Percentiles rank a stretch among this genome's conserved stretches.
phyloP scores from a whole-genome alignment of 1,284 basidiomycete genomes.

The Ustilago nuda region DNA sequence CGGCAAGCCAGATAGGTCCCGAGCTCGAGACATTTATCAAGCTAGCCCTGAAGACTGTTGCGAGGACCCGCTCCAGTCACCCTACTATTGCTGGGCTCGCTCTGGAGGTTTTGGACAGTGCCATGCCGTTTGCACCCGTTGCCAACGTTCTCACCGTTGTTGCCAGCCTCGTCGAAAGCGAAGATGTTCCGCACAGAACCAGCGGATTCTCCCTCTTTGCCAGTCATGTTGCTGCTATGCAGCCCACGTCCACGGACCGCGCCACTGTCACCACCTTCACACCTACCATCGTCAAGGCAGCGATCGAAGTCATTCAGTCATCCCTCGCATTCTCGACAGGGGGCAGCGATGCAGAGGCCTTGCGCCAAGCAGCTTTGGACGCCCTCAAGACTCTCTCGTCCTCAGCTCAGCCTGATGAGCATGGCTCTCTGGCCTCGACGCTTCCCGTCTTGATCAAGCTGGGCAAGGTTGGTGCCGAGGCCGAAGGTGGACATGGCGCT shows the following conservation, averaged over 20 bases:
- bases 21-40: constrained; percentile 42
- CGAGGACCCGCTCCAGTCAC: constrained; percentile 18
- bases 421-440: constrained; percentile 39
- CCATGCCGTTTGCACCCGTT: constrained; percentile 56
- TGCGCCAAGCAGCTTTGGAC: constrained; percentile 51
- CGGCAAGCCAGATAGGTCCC: constrained; percentile 23
- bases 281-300: constrained; percentile 41
- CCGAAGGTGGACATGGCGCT: constrained; percentile 14
- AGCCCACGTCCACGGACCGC: constrained; percentile 29
- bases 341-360: constrained; percentile 28
- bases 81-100: constrained; percentile 30
- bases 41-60: constrained; percentile 35
- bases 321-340: constrained; percentile 21
- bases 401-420: constrained; percentile 30
- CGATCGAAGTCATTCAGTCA: constrained; percentile 32
- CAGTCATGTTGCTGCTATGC: constrained; percentile 46
- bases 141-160: constrained; percentile 48
- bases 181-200: constrained; percentile 27
- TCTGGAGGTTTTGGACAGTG: constrained; percentile 46
- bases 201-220: constrained; percentile 55
- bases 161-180: constrained; percentile 38
- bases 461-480: constrained; percentile 36
- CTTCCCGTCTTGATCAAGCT: constrained; percentile 51
- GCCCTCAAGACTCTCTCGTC: constrained; percentile 50
- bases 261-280: constrained; percentile 39